These are phyloP conservation scores for Alternaria gansuensis DNA, from an alignment of 2,329 filamentous ascomycete species.

Conservation along the genomic window DNA sequence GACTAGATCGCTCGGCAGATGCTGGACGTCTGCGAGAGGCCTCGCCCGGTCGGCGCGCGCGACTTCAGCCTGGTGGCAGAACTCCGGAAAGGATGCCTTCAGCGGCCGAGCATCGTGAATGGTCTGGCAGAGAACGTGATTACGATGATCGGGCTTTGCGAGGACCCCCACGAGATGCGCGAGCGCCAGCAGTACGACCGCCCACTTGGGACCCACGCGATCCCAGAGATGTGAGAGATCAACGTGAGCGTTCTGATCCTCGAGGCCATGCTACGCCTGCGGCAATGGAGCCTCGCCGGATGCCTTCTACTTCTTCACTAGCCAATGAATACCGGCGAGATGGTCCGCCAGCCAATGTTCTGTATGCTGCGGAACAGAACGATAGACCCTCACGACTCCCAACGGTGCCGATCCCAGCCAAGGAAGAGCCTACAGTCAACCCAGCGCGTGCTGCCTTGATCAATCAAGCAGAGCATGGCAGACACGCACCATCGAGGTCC, in stretches of 20 bases:
- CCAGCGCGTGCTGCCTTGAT: slow-evolving; percentile 57
- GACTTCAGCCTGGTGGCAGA: slow-evolving; percentile 41
- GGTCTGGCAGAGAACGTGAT: slow-evolving; percentile 46
- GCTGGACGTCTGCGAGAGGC: slow-evolving; percentile 50
- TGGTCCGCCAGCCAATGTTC: slow-evolving; percentile 26
- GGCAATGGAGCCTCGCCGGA: slow-evolving; percentile 33
- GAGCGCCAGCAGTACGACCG: slow-evolving; percentile 36
- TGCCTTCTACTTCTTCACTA: slow-evolving; percentile 35
- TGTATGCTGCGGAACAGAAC: slow-evolving; percentile 37
- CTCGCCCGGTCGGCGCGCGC: slow-evolving; percentile 53
- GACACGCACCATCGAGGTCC: slow-evolving; percentile 38
- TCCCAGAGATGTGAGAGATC: slow-evolving; percentile 40
- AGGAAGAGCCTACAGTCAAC: slow-evolving; percentile 49
- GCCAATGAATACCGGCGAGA: slow-evolving; percentile 45
- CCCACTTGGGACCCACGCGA: slow-evolving; percentile 42
- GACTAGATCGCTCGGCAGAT: slow-evolving; percentile 56
- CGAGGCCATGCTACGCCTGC: slow-evolving; percentile 36
- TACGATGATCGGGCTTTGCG: slow-evolving; percentile 51
- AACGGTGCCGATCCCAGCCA: slow-evolving; percentile 22
- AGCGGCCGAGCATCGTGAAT: slow-evolving; percentile 45
- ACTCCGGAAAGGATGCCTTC: slow-evolving; percentile 48
- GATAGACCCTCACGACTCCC: slow-evolving; percentile 34
- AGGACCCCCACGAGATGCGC: slow-evolving; percentile 45
- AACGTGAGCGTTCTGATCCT: slow-evolving; percentile 44
- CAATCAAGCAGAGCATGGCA: slow-evolving; percentile 42